Conservation (phyloP, 2,329 filamentous ascomycete genomes). For the Pestalotiopsis sp. region DNA sequence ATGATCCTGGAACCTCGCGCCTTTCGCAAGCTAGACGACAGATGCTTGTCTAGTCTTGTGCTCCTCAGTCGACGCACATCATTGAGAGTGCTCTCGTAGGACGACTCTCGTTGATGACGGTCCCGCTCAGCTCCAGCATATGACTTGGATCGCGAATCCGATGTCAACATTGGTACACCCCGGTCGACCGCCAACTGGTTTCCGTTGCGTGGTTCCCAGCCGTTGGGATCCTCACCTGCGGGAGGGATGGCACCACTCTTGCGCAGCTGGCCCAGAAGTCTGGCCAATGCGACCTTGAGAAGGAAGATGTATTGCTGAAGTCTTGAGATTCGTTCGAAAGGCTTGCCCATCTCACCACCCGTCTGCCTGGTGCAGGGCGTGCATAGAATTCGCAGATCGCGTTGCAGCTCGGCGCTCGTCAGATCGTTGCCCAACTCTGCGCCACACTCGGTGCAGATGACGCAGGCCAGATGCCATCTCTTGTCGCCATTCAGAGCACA, state of each 20-base stretch:
- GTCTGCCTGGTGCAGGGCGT: conserved; percentile 60
- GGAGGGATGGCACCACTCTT: conserved; percentile 79
- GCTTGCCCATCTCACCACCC: conserved; percentile 49
- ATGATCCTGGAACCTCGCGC: conserved; percentile 90
- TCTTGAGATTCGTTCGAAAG: conserved; percentile 76
- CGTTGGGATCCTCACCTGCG: conserved; percentile 66
- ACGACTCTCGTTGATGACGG: conserved; percentile 65
- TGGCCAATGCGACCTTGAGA: conserved; percentile 84
- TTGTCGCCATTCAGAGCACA: conserved; percentile 74
- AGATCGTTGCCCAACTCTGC: conserved; percentile 68
- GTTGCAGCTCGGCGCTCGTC: conserved; percentile 70
- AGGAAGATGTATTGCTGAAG: conserved; percentile 94
- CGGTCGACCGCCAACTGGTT: conserved; percentile 52
- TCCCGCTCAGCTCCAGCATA: conserved; percentile 63
- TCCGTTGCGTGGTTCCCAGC: conserved; percentile 67
- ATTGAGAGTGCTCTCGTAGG: conserved; percentile 93
- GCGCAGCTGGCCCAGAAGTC: conserved; percentile 83
- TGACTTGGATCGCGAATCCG: conserved; percentile 73
- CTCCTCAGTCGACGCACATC: conserved; percentile 91
- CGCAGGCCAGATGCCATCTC: conserved; percentile 82
- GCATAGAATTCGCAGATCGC: conserved; percentile 72
- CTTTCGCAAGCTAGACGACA: conserved; percentile 90
- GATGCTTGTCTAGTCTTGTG: conserved; percentile 88
- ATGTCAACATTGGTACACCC: conserved; percentile 55
- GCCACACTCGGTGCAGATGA: conserved; percentile 68